Base-by-base conservation (phyloP, 805 yeast genomes). In the Pichia kluyveri region DNA sequence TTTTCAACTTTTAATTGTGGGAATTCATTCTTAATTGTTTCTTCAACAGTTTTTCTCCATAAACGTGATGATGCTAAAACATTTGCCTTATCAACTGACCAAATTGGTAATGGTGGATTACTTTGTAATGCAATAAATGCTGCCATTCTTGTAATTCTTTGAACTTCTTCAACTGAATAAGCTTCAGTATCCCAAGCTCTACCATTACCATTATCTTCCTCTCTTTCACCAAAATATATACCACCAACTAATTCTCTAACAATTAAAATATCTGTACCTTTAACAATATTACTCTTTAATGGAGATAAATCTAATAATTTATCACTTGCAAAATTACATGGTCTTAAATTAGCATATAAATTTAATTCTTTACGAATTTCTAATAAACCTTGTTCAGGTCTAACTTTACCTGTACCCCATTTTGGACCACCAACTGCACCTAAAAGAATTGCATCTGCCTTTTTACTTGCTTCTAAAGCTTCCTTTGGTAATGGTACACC, bases 401-500 rank as follows among this genome's bases (percentile, higher is more conserved):
- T 82, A 42, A 91, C 98, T 12, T 76, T 62, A 44, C 97, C 97
- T 28, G 97, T 86, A 37, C 98, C 98, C 99, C 99, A 93, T 70
- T 93, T 93, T 52, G 99, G 99, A 34, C 99, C 99, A 54, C 99
- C 99, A 34, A 93, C 99, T 9, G 99, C 96, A 56, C 99, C 99
- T 49, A 93, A 75, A 55, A 93, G 72, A n/a, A 93, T 96, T 27
- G 98, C 99, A 64, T 91, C 95, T 1, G 98, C 83, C 41, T 71
- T 70, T 68, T 87, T 89, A 37, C 97, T 77, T 10, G 96, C 89
- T 42, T 71, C 85, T 43, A 93, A 73, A 4, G 96, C 77, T 49
- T 75, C 91, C 51, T 85, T 95, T 15, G 96, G 85, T 54, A 93
- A 73, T 50, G 99, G 97, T 45, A 66, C 82, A 46, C 99, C 99